Evolutionary conservation across 139 green algal genomes (phyloP).

Genomic region (Chlorella ohadii): DNA sequence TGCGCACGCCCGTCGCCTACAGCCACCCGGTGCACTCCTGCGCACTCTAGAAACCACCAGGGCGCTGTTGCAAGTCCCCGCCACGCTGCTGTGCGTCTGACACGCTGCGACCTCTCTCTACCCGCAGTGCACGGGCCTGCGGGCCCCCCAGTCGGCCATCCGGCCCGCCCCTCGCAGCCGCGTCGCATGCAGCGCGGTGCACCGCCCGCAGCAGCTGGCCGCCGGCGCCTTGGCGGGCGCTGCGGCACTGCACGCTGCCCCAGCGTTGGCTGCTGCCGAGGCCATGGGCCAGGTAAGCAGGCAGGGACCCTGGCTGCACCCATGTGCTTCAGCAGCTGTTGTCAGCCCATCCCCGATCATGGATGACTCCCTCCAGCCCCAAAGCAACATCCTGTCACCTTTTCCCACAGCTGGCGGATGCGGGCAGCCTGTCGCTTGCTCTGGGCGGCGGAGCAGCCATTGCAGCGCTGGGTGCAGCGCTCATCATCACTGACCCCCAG

Average conservation of each 20-base stretch:
- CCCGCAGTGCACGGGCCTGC: neutral
- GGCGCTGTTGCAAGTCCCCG: too few relatives aligned
- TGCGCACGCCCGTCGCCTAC: too few relatives aligned
- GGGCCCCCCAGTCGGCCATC: neutral
- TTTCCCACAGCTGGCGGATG: constrained; percentile 19
- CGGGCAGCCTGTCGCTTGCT: constrained; percentile 51
- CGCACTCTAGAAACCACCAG: too few relatives aligned
- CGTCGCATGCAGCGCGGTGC: neutral
- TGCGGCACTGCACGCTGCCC: neutral
- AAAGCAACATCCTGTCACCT: too few relatives aligned
- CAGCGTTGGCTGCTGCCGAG: constrained; percentile 9
- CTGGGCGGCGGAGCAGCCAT: constrained; percentile 75
- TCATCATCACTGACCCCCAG: constrained; percentile 85
- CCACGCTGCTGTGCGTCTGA: too few relatives aligned
- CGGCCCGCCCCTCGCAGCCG: neutral
- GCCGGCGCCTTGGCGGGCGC: neutral
- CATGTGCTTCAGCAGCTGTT: too few relatives aligned
- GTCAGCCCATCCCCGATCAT: too few relatives aligned
- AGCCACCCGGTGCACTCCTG: too few relatives aligned
- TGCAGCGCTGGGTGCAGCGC: constrained; percentile 69
- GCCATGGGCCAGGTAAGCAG: constrained; percentile 8
- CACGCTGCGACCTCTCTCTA: too few relatives aligned
- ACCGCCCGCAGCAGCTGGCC: constrained; percentile 1
- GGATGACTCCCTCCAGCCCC: too few relatives aligned
- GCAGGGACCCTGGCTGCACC: too few relatives aligned